Conservation (phyloP, 2,329 filamentous ascomycete genomes). For the Geosmithia putterillii region DNA sequence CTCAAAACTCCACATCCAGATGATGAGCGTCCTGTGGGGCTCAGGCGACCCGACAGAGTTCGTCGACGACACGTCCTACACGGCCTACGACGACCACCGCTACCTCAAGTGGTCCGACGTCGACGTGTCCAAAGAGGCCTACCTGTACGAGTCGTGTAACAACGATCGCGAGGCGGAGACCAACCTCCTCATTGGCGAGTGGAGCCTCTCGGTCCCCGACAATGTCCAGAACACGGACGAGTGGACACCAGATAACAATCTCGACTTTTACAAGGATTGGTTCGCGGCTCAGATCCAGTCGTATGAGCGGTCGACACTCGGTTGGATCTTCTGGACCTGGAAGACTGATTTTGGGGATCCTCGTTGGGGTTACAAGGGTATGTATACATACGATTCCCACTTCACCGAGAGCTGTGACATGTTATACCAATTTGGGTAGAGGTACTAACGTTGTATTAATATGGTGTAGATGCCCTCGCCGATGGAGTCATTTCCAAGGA, state of each 20-base stretch:
- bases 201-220: conserved; percentile 38
- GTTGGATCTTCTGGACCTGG: conserved; percentile 52
- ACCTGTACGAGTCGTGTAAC: conserved; percentile 37
- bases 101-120: conserved; percentile 42
- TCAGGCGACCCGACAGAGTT: conserved; percentile 37
- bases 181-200: conserved; percentile 44
- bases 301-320: conserved; percentile 36
- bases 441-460: not conserved
- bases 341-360: conserved; percentile 21
- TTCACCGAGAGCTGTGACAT: no score
- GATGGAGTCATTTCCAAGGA: conserved; percentile 1
- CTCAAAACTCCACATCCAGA: conserved; percentile 28
- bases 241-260: conserved; percentile 14
- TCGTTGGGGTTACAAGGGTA: conserved; percentile 2
- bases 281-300: conserved; percentile 42
- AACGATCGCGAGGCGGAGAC: conserved; percentile 22
- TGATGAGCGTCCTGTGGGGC: conserved; percentile 27
- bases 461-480: conserved; percentile 1
- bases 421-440: no score
- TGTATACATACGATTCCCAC: no score
- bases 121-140: conserved; percentile 28
- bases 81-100: conserved; percentile 45
- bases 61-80: conserved; percentile 27
- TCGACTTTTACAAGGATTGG: conserved; percentile 40
- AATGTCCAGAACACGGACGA: conserved; percentile 29